These are phyloP conservation scores for Chalciporus pseudorubinellus DNA, from an alignment of 768 basidiomycete species.

Conservation along the genomic window DNA sequence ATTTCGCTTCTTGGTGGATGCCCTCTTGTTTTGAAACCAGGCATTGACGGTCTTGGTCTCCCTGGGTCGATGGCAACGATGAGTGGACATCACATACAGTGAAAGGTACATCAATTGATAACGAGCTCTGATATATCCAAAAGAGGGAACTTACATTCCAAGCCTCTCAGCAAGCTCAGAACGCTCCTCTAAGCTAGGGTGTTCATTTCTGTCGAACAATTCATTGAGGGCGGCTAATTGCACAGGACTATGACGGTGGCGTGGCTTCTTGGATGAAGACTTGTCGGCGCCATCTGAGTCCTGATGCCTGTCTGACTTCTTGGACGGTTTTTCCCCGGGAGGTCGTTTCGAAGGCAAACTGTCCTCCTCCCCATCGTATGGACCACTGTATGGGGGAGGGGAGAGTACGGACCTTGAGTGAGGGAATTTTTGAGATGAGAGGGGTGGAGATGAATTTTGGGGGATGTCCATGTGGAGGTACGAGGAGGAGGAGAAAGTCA, in stretches of 20 bases:
- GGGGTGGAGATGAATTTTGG: constrained; percentile 12
- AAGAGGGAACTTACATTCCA: constrained; percentile 61
- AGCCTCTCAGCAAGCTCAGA: constrained; percentile 66
- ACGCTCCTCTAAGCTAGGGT: constrained; percentile 68
- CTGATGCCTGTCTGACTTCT: constrained; percentile 19
- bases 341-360: constrained; percentile 4
- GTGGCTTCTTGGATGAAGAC: constrained; percentile 58
- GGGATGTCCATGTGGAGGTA: constrained; percentile 26
- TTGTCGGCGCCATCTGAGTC: constrained; percentile 27
- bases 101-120: constrained; percentile 16
- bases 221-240: constrained; percentile 77
- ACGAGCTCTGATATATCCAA: constrained; percentile 21
- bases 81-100: constrained; percentile 9
- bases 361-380: constrained; percentile 24
- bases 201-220: constrained; percentile 74
- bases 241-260: constrained; percentile 69
- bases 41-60: constrained; percentile 84
- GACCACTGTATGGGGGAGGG: constrained; percentile 5
- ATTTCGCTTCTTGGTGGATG: constrained; percentile 73
- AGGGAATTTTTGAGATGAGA: constrained; percentile 10
- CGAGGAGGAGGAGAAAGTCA: constrained; percentile 33
- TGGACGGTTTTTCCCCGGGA: constrained; percentile 28
- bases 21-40: constrained; percentile 86
- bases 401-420: constrained; percentile 11
- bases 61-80: constrained; percentile 41